Evolutionary conservation across 2,329 filamentous ascomycete genomes (phyloP), one percentile per base, ranked within the genome.

Genomic region (Karstenula rhodostoma): DNA sequence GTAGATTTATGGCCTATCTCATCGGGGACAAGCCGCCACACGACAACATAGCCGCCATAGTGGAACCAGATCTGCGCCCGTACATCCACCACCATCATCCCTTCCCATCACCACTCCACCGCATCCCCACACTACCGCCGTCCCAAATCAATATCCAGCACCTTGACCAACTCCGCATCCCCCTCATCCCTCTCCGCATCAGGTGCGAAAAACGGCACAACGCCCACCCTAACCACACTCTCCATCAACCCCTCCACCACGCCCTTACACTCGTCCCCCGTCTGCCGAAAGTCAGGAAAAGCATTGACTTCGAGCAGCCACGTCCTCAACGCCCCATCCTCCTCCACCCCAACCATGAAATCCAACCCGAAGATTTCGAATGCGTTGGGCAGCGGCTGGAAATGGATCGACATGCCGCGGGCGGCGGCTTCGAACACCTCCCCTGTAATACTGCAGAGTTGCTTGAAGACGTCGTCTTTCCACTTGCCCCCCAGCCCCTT

Each of bases 211-310:
- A 95, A 95, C 1, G 85, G 77, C 78, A 81, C 79, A 1, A 97
- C 86, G 1, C 83, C 91, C 65, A 85, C 80, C 58, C 87, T 83
- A 44, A 97, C 83, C 23, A 92, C 89, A 12, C 87, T 90, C 69
- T 87, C 84, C 84, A 96, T 95, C 67, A 99, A 83, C 8, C 89
- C 90, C 22, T 83, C 86, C 25, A 99, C 89, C 43, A 98, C 78
- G 0, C 81, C 86, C 73, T 85, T 87, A 65, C 96, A 78, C 58
- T 91, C 89, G 8, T 85, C 84, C 0, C 95, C 95, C 17, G 93
- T 97, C 86, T 98, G 94, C 73, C 86, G 89, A 74, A 98, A 98
- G 80, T 99, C 95, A 10, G 95, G 95, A 79, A 96, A 99, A 0
- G 94, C 92, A 81, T 99, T 99, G 33, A 96, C 87, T 81, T 99